Conservation (phyloP, 768 basidiomycete genomes). For the Tephrocybe rancida region DNA sequence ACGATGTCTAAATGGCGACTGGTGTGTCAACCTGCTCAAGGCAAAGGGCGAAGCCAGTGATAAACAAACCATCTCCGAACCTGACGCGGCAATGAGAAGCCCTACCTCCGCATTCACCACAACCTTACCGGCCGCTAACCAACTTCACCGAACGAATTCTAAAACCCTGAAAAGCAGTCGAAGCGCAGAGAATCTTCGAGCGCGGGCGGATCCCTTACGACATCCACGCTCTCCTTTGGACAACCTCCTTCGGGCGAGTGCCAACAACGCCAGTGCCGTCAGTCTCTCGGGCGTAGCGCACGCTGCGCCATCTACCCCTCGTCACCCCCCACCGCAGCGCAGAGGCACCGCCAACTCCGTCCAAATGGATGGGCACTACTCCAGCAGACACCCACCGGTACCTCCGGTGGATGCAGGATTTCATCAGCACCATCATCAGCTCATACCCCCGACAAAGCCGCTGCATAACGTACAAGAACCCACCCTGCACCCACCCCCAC, state of each 20-base stretch:
- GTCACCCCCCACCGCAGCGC: constrained; percentile 17
- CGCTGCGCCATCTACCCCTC: constrained; percentile 8
- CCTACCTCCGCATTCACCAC: constrained; percentile 27
- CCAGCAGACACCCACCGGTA: constrained; percentile 9
- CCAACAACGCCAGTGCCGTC: constrained; percentile 42
- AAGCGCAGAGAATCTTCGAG: constrained; percentile 64
- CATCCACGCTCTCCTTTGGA: constrained; percentile 36
- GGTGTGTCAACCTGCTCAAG: constrained; percentile 76
- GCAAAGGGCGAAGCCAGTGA: constrained; percentile 19
- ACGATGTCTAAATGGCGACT: constrained; percentile 83
- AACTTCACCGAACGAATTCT: constrained; percentile 36
- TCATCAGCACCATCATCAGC: constrained; percentile 15
- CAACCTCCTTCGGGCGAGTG: constrained; percentile 33
- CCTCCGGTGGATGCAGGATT: constrained; percentile 15
- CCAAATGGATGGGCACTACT: constrained; percentile 21
- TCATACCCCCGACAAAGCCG: constrained; percentile 12
- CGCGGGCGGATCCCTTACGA: constrained; percentile 23
- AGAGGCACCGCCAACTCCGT: constrained; percentile 27
- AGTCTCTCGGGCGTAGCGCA: constrained; percentile 29
- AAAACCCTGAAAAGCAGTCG: constrained; percentile 62
- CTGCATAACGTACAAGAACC: neutral
- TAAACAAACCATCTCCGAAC: constrained; percentile 39
- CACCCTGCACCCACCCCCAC: constrained; percentile 28
- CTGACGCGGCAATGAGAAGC: constrained; percentile 42
- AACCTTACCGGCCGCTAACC: constrained; percentile 30